These are phyloP conservation scores for Iberis pinnata DNA, from an alignment of 345 rosid species.

Conservation along the genomic window DNA sequence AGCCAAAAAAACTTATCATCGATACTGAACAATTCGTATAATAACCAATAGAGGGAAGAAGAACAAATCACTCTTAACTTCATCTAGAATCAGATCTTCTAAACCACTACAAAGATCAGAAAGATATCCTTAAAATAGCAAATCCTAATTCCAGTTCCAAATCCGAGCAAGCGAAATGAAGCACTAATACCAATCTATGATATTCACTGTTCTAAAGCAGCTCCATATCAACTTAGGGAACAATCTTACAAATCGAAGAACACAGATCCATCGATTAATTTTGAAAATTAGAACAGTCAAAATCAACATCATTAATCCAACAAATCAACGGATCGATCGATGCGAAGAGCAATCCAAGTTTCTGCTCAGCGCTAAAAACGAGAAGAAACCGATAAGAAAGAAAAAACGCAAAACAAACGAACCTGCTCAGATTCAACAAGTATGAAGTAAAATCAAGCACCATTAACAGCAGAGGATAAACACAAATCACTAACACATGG, in stretches of 20 bases:
- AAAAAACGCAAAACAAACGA: neutral
- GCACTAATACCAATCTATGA: conserved; percentile 2
- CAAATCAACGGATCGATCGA: neutral
- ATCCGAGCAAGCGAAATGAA: neutral
- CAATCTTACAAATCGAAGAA: conserved; percentile 11
- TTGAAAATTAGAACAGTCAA: neutral
- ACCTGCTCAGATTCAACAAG: conserved; percentile 15
- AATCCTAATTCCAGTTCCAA: neutral
- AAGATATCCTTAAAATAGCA: neutral
- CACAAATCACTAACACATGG: no score
- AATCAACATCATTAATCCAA: conserved; percentile 1
- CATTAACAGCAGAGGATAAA: neutral
- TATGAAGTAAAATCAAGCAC: conserved; percentile 5
- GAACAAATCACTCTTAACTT: neutral
- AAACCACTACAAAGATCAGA: no score
- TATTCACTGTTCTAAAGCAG: conserved; percentile 10
- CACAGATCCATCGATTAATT: conserved; percentile 18
- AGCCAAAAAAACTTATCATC: neutral
- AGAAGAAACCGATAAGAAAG: neutral
- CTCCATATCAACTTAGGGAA: neutral
- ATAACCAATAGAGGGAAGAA: no score
- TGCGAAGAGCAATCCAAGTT: conserved; percentile 16
- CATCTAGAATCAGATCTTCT: neutral
- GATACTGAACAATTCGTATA: neutral
- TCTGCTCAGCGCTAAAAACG: conserved; percentile 7